Base-by-base conservation (phyloP, 2,329 filamentous ascomycete species). In the Pseudocercospora crystallina region DNA sequence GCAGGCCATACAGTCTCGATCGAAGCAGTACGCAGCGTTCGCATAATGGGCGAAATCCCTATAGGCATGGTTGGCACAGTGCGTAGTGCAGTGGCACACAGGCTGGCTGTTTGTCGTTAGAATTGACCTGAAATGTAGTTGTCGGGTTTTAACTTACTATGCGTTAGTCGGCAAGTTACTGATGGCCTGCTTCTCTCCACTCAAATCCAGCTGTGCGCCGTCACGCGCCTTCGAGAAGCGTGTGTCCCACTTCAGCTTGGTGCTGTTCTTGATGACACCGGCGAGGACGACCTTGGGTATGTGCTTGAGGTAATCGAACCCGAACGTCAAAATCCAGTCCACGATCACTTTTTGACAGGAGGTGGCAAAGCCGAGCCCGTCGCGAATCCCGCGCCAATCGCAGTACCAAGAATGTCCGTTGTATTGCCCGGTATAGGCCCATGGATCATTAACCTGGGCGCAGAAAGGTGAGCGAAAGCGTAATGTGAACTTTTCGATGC, bases 291-390 rank as follows among this genome's bases (percentile, higher is more conserved):
- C 35, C 47, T 56, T 53, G 30, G 56, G 55, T 31, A 45, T 48
- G 4, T 48, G 34, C 15, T 60, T 54, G 36, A 59, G 33, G 48
- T 53, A 54, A 3, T 58, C 56, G 5, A 30, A 53, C 11, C 59
- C 20, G 12, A 29, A 35, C 3, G 49, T 47, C 12, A 62, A 37
- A 12, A 57, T 53, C 41, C 53, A 51, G 8, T 47, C 43, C 11
- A 54, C 47, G 10, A 53, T 43, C 5, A 50, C 34, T 15, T 41
- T 48, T n/a, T 59, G 58, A 39, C 58, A 62, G 2, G 47, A 50
- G 5, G 17, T 48, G 1, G 41, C 13, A 15, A 14, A 13, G 37
- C 58, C 48, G 32, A 53, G 30, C 26, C 53, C 29, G 12, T 57
- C 51, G 10, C 58, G 30, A 12, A 31, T 55, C 8, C 34, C 44